phyloP scores from a whole-genome alignment of 2,329 filamentous ascomycete genomes.

The Stemphylium beticola region DNA sequence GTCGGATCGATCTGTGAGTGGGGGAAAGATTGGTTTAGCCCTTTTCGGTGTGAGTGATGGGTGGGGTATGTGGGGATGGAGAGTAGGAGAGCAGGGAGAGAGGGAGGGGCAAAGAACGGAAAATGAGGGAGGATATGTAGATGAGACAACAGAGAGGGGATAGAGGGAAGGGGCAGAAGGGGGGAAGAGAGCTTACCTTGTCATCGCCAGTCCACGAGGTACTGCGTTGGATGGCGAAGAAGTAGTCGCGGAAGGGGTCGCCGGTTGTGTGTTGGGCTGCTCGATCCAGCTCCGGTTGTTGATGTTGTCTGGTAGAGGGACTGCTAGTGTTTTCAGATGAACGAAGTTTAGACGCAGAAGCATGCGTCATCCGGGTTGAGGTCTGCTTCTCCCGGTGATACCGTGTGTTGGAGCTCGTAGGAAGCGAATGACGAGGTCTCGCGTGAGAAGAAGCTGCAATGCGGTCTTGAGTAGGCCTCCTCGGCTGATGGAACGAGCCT shows the following conservation, averaged over 20 bases:
- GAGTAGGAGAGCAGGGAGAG: neutral
- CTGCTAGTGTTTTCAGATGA: no score
- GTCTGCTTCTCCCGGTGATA: neutral
- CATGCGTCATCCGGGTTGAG: neutral
- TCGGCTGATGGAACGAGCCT: slow-evolving; percentile 6
- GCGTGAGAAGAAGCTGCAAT: neutral
- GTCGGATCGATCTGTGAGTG: slow-evolving; percentile 19
- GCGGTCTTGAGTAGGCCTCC: neutral
- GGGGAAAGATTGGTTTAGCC: neutral
- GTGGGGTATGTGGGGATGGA: no score
- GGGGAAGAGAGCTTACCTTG: slow-evolving; percentile 21
- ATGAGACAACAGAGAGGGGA: no score
- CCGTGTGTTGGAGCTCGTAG: neutral
- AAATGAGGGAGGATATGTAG: no score
- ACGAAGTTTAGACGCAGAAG: no score
- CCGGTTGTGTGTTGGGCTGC: neutral
- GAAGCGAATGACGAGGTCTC: slow-evolving; percentile 26
- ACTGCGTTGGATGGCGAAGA: slow-evolving; percentile 15
- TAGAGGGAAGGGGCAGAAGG: no score
- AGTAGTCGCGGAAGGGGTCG: slow-evolving; percentile 30
- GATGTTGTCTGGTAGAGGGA: neutral
- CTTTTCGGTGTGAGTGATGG: neutral
- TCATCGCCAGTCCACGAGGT: slow-evolving; percentile 30
- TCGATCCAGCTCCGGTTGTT: neutral
- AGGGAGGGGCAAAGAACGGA: no score